phyloP scores from a whole-genome alignment of 163 green algal genomes.

The Prototheca cutis region DNA sequence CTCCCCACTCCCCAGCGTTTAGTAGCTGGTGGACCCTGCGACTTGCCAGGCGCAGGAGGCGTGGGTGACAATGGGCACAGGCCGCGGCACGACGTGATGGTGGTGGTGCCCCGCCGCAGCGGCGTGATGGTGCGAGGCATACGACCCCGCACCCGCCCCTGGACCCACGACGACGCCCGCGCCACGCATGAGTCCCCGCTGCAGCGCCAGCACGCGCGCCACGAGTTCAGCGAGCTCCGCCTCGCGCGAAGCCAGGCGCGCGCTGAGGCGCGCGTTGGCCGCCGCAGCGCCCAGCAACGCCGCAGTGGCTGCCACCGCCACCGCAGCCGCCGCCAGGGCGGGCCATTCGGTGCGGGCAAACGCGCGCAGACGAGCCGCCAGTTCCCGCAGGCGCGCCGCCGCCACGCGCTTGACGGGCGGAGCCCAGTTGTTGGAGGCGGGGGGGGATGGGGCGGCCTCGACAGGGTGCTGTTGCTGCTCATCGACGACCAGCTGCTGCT shows the following conservation, averaged over 20 bases:
- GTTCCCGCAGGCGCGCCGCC: not conserved
- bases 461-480: not conserved
- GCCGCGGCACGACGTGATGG: not conserved
- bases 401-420: not conserved
- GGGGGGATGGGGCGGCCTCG: not conserved
- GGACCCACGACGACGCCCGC: no score
- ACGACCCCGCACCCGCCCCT: no score
- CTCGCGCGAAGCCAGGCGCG: slow-evolving; percentile 4
- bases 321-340: not conserved
- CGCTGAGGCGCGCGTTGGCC: slow-evolving; percentile 5
- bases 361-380: not conserved
- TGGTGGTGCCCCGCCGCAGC: slow-evolving; percentile 4
- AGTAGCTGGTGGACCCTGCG: no score
- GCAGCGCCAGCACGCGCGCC: slow-evolving; percentile 3
- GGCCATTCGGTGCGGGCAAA: not conserved
- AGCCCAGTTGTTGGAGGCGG: no score
- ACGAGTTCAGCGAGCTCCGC: slow-evolving; percentile 11
- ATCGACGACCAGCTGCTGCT: not conserved
- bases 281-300: not conserved
- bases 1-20: no score
- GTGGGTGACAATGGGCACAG: slow-evolving; percentile 1
- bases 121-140: slow-evolving; percentile 1
- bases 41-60: not conserved
- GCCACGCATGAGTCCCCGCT: slow-evolving; percentile 5
- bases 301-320: not conserved